These are phyloP conservation scores for Acer yangbiense DNA, from an alignment of 345 rosid species.

Conservation along the genomic window DNA sequence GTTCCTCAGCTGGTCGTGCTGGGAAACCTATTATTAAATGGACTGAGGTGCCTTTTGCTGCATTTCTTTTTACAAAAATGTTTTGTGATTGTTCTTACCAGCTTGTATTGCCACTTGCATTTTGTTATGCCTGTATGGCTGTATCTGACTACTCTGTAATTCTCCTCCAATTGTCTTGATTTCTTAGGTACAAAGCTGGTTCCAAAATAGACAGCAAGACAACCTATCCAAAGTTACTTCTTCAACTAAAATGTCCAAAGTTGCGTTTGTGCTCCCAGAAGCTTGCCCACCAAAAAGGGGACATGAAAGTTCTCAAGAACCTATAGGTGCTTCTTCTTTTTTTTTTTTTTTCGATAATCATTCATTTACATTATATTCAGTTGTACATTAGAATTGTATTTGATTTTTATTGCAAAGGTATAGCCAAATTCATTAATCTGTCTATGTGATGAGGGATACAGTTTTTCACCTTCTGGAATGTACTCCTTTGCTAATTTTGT, in stretches of 20 bases:
- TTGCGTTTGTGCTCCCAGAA: constrained; percentile 26
- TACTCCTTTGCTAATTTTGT: background rate
- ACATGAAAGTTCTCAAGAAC: constrained; percentile 31
- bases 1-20: constrained; percentile 68
- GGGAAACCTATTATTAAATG: constrained; percentile 68
- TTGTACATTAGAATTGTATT: background rate
- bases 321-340: constrained; percentile 37
- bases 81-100: background rate
- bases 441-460: background rate
- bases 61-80: constrained; percentile 4
- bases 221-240: constrained; percentile 33
- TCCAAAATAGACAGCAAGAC: constrained; percentile 33
- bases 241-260: constrained; percentile 34
- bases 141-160: background rate
- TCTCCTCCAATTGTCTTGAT: constrained; percentile 3
- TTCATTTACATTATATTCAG: background rate
- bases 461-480: background rate
- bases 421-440: background rate
- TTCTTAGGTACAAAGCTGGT: constrained; percentile 55
- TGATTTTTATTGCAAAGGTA: background rate
- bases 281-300: constrained; percentile 27
- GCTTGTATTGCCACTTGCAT: background rate
- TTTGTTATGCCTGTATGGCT: background rate
- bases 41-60: constrained; percentile 47
- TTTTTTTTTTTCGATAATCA: background rate